These are phyloP conservation scores for Phylloporus scabripes DNA, from an alignment of 768 basidiomycete genomes.

Conservation along the genomic window DNA sequence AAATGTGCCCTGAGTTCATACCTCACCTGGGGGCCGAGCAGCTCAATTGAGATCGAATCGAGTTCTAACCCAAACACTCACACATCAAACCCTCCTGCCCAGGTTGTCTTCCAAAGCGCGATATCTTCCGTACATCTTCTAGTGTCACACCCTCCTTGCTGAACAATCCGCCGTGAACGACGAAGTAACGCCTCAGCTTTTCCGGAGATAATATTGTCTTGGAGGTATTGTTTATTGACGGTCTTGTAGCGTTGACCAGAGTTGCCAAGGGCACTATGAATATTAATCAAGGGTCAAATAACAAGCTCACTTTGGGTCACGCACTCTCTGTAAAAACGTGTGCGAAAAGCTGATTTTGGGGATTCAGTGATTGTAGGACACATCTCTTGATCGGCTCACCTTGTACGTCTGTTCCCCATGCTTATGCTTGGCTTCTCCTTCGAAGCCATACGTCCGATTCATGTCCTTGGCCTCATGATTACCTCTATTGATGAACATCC, in stretches of 20 bases:
- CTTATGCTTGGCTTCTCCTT: slow-evolving; percentile 95
- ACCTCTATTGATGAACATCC: slow-evolving; percentile 91
- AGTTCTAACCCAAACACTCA: slow-evolving; percentile 33
- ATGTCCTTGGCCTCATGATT: slow-evolving; percentile 98
- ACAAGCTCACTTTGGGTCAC: slow-evolving; percentile 17
- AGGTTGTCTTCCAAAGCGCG: slow-evolving; percentile 84
- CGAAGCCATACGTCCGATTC: slow-evolving; percentile 92
- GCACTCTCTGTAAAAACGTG: slow-evolving; percentile 87
- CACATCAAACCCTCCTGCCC: slow-evolving; percentile 96
- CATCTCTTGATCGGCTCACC: slow-evolving; percentile 33
- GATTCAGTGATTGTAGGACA: slow-evolving; percentile 1
- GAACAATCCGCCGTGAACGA: slow-evolving; percentile 95
- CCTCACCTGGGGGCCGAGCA: slow-evolving; percentile 48
- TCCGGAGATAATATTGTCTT: slow-evolving; percentile 74
- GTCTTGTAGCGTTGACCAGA: slow-evolving; percentile 68
- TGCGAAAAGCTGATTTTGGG: slow-evolving; percentile 66
- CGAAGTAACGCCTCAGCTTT: slow-evolving; percentile 83
- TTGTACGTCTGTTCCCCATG: slow-evolving; percentile 95
- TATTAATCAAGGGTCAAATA: slow-evolving; percentile 4
- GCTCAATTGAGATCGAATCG: slow-evolving; percentile 7
- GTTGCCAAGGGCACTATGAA: slow-evolving; percentile 82
- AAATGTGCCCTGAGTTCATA: slow-evolving; percentile 25
- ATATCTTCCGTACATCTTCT: slow-evolving; percentile 86
- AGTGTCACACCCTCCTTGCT: slow-evolving; percentile 93
- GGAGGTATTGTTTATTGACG: slow-evolving; percentile 34